Percentiles rank a stretch among this genome's conserved stretches.
These are phyloP conservation scores for Bacidia rubella DNA, from an alignment of 495 filamentous ascomycete genomes.

Conservation along the genomic window DNA sequence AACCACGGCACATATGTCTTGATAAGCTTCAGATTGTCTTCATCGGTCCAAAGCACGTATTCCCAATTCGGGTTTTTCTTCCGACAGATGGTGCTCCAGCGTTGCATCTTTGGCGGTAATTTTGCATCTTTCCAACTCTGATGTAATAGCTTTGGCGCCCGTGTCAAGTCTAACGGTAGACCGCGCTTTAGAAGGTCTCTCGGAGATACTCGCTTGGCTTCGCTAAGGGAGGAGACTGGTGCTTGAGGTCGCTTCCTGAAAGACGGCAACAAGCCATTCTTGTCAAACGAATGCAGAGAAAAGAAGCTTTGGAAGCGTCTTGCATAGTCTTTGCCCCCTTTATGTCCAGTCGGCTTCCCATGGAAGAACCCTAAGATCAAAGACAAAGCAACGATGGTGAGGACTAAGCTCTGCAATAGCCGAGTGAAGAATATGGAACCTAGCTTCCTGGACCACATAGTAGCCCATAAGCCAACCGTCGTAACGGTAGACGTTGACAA, in stretches of 20 bases:
- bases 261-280: background rate
- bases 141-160: constrained; percentile 15
- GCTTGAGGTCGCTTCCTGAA: background rate
- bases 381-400: background rate
- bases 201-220: constrained; percentile 8
- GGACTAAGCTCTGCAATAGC: background rate
- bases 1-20: constrained; percentile 17
- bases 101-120: constrained; percentile 16
- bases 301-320: background rate
- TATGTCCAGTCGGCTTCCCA: background rate
- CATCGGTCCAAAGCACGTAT: constrained; percentile 20
- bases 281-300: background rate
- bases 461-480: background rate
- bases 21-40: constrained; percentile 16
- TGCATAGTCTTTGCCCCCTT: background rate
- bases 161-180: constrained; percentile 8
- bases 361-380: background rate
- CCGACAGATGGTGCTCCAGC: constrained; percentile 17
- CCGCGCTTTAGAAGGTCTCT: constrained; percentile 9
- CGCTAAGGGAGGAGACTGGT: background rate
- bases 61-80: constrained; percentile 17
- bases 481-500: background rate
- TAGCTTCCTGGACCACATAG: background rate
- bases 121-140: constrained; percentile 17
- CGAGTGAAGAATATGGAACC: background rate